Evolutionary conservation across 2,329 filamentous ascomycete genomes (phyloP).

Genomic region (Penicillium frequentans): DNA sequence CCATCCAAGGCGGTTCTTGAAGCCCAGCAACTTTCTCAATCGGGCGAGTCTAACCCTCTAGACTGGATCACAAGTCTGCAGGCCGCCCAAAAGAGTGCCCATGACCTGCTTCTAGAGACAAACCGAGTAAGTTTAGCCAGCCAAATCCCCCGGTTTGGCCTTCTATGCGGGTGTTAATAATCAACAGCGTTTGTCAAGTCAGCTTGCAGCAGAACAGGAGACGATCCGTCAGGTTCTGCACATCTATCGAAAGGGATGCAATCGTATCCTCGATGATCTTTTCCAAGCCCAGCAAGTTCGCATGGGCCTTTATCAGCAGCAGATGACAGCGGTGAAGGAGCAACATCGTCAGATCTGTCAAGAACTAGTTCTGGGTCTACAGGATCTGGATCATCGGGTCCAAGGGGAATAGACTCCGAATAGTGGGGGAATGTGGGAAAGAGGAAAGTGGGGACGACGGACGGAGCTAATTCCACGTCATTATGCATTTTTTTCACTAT

Average conservation of each 20-base stretch:
- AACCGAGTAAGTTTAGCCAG: conserved; percentile 27
- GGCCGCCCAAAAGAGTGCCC: conserved; percentile 18
- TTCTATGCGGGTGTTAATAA: not conserved
- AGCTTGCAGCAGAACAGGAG: conserved; percentile 50
- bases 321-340: conserved; percentile 28
- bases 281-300: conserved; percentile 41
- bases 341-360: conserved; percentile 31
- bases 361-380: conserved; percentile 29
- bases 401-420: conserved; percentile 2
- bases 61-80: conserved; percentile 22
- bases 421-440: not conserved
- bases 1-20: not conserved
- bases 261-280: conserved; percentile 45
- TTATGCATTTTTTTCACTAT: not conserved
- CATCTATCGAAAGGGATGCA: conserved; percentile 45
- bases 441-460: not conserved
- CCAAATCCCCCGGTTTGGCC: not conserved
- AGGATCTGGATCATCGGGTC: conserved; percentile 25
- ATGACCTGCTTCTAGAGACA: conserved; percentile 27
- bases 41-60: conserved; percentile 2
- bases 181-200: conserved; percentile 42
- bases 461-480: not conserved
- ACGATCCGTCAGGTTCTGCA: conserved; percentile 45
- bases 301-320: conserved; percentile 32
- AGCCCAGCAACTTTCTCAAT: not conserved